A percentile compares a stretch with the other conserved stretches of the same genome.
phyloP scores from a whole-genome alignment of 202 grass and related monocot genomes.

The Schoenoplectus triqueter region DNA sequence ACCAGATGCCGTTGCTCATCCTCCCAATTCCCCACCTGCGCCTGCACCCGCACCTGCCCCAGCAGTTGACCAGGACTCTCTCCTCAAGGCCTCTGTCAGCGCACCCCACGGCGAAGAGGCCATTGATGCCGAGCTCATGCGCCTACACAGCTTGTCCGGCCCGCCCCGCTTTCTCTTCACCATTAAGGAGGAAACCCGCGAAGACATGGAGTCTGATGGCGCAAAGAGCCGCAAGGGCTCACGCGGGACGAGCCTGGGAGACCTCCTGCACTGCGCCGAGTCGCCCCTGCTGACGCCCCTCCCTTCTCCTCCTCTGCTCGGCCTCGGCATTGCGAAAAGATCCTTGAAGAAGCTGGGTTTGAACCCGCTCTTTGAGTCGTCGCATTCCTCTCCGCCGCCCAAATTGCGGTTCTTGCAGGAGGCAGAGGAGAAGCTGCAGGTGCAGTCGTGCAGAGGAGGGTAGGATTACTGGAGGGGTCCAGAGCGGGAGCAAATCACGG shows the following conservation, averaged over 20 bases:
- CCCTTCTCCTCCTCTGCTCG: constrained; percentile 53
- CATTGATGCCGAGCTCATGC: constrained; percentile 85
- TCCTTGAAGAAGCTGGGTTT: constrained; percentile 44
- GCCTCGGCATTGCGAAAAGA: constrained; percentile 11
- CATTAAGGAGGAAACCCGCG: constrained; percentile 96
- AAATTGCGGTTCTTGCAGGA: constrained; percentile 90
- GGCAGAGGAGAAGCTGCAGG: constrained; percentile 84
- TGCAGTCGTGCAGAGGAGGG: constrained; percentile 40
- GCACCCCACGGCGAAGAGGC: constrained; percentile 46
- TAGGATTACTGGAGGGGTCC: constrained; percentile 53
- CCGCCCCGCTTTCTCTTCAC: constrained; percentile 87
- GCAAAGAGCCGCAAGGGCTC: constrained; percentile 51
- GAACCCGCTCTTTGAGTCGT: constrained; percentile 73
- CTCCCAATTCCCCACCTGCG: too few relatives aligned
- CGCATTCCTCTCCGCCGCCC: constrained; percentile 66
- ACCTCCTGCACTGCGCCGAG: constrained; percentile 67
- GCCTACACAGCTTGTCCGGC: constrained; percentile 67
- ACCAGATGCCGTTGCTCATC: too few relatives aligned
- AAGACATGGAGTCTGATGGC: constrained; percentile 81
- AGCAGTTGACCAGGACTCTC: too few relatives aligned
- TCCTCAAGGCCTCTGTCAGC: too few relatives aligned
- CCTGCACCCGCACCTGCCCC: too few relatives aligned
- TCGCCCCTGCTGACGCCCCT: constrained; percentile 61
- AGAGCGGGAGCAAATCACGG: constrained; percentile 45
- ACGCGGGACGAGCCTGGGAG: constrained; percentile 59